Base-by-base conservation (phyloP, 108 stramenopile genomes). In the Asterionellopsis glacialis region DNA sequence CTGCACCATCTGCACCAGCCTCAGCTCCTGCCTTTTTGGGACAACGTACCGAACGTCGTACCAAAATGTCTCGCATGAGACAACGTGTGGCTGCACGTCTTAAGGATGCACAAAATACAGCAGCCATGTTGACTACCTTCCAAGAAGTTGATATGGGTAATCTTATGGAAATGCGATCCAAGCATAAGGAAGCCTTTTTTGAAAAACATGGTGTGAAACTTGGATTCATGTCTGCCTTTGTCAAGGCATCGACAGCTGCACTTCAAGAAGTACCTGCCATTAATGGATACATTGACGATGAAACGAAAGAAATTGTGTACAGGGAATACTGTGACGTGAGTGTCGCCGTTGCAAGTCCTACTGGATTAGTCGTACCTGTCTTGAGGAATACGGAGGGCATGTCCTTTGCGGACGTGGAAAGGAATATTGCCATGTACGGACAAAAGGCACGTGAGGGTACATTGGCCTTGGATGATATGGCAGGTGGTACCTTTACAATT, bases 41-140 rank as follows among this genome's bases (percentile, higher is more conserved):
- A 57, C 58, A 70, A 49, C 95, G 97, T 55, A 76, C 83, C 9
- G 97, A 99, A 64, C 90, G 95, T 24, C 93, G 98, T 51, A 96
- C 97, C 28, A 98, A 99, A 87, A 98, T 99, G 96, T 93, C 87
- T 44, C 93, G 97, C 40, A 99, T 99, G 98, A 93, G 98, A 50
- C 84, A 90, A 71, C 93, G 95, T 41, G 97, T 99, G 47, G 98
- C 98, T 11, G 68, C 85, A 28, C 87, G 98, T 41, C 89, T 99
- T 55, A 98, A 98, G 80, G 96, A 96, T 61, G 94, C 97, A 15
- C 98, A 99, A 84, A 97, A 97, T 76, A 97, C 96, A 10, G 96
- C 97, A 14, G 98, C 98, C 63, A 97, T 97, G 96, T 85, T 99
- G 42, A 99, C 98, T 42, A 99, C 98, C 67, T 99, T 99, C 83